These are phyloP conservation scores for Pythium pyrilobum DNA, from an alignment of 352 stramenopile genomes.

Conservation along the genomic window DNA sequence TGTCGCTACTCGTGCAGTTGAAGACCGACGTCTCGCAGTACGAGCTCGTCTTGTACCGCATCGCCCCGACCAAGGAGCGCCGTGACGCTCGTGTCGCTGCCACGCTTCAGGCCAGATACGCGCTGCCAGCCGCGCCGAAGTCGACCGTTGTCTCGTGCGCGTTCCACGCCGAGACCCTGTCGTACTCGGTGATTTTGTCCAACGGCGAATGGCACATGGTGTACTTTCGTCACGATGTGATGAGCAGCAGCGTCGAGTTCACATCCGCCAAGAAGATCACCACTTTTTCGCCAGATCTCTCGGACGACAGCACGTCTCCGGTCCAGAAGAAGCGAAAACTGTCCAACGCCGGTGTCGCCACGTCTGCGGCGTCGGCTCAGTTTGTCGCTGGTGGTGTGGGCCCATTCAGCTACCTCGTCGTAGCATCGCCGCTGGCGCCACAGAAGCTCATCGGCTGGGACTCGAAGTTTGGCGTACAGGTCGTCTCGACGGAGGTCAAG, in stretches of 20 bases:
- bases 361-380: slow-evolving; percentile 7
- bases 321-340: slow-evolving; percentile 72
- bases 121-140: slow-evolving; percentile 13
- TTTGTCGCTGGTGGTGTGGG: slow-evolving; percentile 40
- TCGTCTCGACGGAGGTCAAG: slow-evolving; percentile 46
- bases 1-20: slow-evolving; percentile 50
- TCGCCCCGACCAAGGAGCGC: slow-evolving; percentile 32
- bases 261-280: slow-evolving; percentile 37
- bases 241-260: slow-evolving; percentile 38
- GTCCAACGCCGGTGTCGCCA: slow-evolving; percentile 11
- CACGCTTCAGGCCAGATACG: slow-evolving; percentile 28
- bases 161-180: slow-evolving; percentile 69
- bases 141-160: slow-evolving; percentile 34
- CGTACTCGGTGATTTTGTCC: slow-evolving; percentile 57
- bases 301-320: slow-evolving; percentile 12
- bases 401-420: slow-evolving; percentile 54
- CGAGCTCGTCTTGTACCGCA: slow-evolving; percentile 54
- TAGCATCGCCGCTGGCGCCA: slow-evolving; percentile 27
- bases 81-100: slow-evolving; percentile 28
- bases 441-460: slow-evolving; percentile 57
- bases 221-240: slow-evolving; percentile 38
- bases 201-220: slow-evolving; percentile 55
- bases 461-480: slow-evolving; percentile 66
- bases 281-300: slow-evolving; percentile 18
- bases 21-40: slow-evolving; percentile 26